Conservation (phyloP, 2,329 filamentous ascomycete species). For the Pyrenochaeta sp. region DNA sequence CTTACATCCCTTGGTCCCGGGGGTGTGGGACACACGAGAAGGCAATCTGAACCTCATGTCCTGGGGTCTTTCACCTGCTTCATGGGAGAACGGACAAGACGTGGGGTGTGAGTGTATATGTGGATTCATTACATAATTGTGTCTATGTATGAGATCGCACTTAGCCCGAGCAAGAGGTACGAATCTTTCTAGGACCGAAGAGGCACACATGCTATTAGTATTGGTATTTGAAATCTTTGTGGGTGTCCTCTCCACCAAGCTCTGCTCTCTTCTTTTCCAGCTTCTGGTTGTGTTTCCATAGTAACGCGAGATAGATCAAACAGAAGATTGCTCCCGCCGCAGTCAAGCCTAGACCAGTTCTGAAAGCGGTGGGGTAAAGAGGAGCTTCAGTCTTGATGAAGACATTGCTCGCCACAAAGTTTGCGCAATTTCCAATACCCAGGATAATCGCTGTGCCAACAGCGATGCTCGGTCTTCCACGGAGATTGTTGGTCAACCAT, state of each 20-base stretch:
- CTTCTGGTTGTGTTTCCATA: conserved; percentile 59
- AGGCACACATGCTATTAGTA: conserved; percentile 26
- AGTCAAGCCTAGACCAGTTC: conserved; percentile 46
- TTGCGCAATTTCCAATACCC: conserved; percentile 62
- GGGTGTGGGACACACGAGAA: not conserved
- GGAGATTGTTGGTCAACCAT: conserved; percentile 65
- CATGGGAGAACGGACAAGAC: too few species aligned
- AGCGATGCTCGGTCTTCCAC: conserved; percentile 33
- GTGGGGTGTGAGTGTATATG: too few species aligned
- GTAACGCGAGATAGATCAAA: conserved; percentile 53
- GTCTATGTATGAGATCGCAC: too few species aligned
- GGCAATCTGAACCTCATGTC: not conserved
- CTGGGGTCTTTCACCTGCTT: not conserved
- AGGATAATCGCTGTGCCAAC: conserved; percentile 32
- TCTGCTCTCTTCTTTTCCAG: conserved; percentile 44
- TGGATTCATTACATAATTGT: too few species aligned
- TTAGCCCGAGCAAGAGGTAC: too few species aligned
- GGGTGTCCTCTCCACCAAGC: conserved; percentile 28
- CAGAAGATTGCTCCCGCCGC: conserved; percentile 31
- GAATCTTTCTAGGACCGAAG: too few species aligned
- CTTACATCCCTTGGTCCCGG: not conserved
- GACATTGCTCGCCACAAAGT: conserved; percentile 61
- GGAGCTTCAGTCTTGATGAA: conserved; percentile 39
- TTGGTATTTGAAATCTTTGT: conserved; percentile 34
- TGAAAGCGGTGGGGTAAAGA: conserved; percentile 38